Evolutionary conservation across 1,284 basidiomycete species (phyloP).

Genomic region (Tilletiaria anomala): DNA sequence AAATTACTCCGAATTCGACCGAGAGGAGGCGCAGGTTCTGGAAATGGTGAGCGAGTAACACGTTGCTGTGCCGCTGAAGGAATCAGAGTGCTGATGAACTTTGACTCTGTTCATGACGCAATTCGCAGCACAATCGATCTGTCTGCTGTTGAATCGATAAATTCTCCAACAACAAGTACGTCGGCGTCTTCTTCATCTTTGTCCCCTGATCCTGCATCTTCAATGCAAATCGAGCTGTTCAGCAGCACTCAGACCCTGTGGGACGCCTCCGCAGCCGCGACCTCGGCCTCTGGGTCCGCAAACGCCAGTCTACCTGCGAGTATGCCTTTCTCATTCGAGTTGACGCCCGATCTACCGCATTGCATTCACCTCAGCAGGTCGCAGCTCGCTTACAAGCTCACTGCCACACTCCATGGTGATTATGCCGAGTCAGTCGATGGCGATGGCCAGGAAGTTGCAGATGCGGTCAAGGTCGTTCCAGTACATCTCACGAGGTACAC

Average conservation of each 20-base stretch:
- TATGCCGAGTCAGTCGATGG: constrained; percentile 5
- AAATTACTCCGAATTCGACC: constrained; percentile 11
- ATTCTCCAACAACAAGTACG: not conserved
- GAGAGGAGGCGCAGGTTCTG: not conserved
- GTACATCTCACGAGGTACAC: constrained; percentile 32
- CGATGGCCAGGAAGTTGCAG: too few relatives aligned
- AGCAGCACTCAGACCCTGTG: constrained; percentile 16
- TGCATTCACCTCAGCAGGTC: constrained; percentile 28
- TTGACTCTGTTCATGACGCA: not conserved
- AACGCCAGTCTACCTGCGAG: constrained; percentile 15
- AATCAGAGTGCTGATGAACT: not conserved
- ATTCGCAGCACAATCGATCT: constrained; percentile 1
- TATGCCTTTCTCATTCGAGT: constrained; percentile 29
- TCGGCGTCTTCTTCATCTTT: not conserved
- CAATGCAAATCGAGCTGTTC: constrained; percentile 15
- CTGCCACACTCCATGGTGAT: constrained; percentile 20
- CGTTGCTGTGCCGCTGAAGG: too few relatives aligned
- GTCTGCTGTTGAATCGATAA: not conserved
- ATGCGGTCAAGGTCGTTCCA: constrained; percentile 10
- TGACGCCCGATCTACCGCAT: constrained; percentile 33
- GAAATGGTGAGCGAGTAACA: constrained; percentile 1
- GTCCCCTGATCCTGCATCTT: too few relatives aligned
- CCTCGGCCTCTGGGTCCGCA: constrained; percentile 6
- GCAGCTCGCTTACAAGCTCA: constrained; percentile 21
- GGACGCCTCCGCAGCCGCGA: constrained; percentile 8